Percentiles rank a stretch among this genome's conserved stretches.
Evolutionary conservation across 2,329 filamentous ascomycete species (phyloP).

Genomic region (Paecilomyces sp.): DNA sequence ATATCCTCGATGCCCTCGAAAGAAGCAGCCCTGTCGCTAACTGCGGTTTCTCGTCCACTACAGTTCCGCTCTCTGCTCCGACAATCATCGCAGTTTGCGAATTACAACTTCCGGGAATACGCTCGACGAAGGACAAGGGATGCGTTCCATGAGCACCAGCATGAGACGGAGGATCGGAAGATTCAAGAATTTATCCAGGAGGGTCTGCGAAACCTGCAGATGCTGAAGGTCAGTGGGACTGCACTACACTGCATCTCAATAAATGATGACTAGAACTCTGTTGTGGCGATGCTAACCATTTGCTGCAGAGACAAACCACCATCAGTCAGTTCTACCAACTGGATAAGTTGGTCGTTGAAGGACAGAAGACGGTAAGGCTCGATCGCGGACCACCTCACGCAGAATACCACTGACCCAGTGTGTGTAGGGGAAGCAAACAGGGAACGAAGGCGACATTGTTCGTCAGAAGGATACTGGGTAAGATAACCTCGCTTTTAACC

Average conservation of each 20-base stretch:
- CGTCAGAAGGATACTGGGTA: conserved; percentile 73
- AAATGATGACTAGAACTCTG: background rate
- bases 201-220: conserved; percentile 76
- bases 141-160: conserved; percentile 75
- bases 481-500: conserved; percentile 18
- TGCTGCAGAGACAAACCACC: conserved; percentile 79
- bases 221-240: conserved; percentile 67
- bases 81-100: conserved; percentile 76
- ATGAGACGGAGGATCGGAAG: conserved; percentile 63
- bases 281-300: conserved; percentile 24
- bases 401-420: conserved; percentile 1
- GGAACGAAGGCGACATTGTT: conserved; percentile 55
- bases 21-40: background rate
- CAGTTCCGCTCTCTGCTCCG: conserved; percentile 90
- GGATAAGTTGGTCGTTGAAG: conserved; percentile 86
- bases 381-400: conserved; percentile 1
- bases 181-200: conserved; percentile 87
- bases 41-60: background rate
- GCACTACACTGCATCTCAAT: background rate
- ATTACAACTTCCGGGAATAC: conserved; percentile 98
- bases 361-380: conserved; percentile 63
- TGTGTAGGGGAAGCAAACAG: conserved; percentile 60
- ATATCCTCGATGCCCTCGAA: background rate
- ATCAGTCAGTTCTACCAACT: conserved; percentile 93
- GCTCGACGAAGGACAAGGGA: conserved; percentile 84